Evolutionary conservation across 2,329 filamentous ascomycete genomes (phyloP).

Genomic region (Xylariaceae sp.): DNA sequence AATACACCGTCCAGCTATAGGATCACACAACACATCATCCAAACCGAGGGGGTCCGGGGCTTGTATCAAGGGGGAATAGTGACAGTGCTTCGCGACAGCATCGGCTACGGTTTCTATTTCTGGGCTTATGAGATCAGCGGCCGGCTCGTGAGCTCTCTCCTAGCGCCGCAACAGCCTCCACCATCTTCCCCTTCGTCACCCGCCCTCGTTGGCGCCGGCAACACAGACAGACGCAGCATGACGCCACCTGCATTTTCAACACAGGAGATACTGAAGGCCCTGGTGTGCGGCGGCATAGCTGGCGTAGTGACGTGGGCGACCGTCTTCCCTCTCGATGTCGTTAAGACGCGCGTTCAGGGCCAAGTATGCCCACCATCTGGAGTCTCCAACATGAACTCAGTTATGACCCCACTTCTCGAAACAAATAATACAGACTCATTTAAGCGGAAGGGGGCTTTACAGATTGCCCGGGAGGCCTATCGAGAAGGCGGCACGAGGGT

Average conservation of each 20-base stretch:
- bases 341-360: conserved; percentile 89
- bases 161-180: not conserved
- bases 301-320: conserved; percentile 85
- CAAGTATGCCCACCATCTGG: conserved; percentile 39
- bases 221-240: not conserved
- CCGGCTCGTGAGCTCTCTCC: conserved; percentile 27
- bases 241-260: conserved; percentile 19
- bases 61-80: conserved; percentile 77
- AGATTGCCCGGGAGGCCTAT: conserved; percentile 63
- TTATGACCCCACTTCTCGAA: conserved; percentile 29
- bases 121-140: conserved; percentile 82
- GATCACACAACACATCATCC: conserved; percentile 58
- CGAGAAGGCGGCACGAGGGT: conserved; percentile 52
- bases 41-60: conserved; percentile 55
- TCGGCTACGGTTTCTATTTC: conserved; percentile 98
- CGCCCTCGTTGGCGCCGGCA: not conserved
- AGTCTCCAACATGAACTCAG: conserved; percentile 11
- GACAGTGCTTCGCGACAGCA: conserved; percentile 75
- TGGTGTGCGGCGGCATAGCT: conserved; percentile 81
- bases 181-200: not conserved
- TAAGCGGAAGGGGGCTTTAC: conserved; percentile 47
- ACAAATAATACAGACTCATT: conserved; percentile 13
- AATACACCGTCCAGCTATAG: conserved; percentile 51
- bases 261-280: conserved; percentile 54
- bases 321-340: conserved; percentile 84